A percentile compares a stretch with the other conserved stretches of the same genome.
phyloP scores from a whole-genome alignment of 1,284 basidiomycete genomes.

The Ganoderma meredithae region DNA sequence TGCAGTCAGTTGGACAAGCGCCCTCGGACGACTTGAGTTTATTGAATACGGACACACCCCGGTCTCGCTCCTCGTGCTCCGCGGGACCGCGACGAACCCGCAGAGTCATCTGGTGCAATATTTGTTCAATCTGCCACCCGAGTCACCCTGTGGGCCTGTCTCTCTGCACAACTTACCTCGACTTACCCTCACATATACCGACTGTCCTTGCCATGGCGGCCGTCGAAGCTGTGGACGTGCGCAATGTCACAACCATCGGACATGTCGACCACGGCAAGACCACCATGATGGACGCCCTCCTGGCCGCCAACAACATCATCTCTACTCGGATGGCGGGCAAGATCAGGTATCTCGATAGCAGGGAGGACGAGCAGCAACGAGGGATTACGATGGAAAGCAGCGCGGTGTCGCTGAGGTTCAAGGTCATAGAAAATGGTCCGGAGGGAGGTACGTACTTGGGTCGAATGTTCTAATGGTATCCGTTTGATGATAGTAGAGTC shows the following conservation, averaged over 20 bases:
- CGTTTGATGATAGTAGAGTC: slow-evolving; percentile 51
- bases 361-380: slow-evolving; percentile 97
- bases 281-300: slow-evolving; percentile 93
- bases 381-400: slow-evolving; percentile 99
- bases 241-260: slow-evolving; percentile 83
- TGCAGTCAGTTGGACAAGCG: not conserved
- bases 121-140: not conserved
- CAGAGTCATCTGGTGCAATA: not conserved
- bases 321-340: slow-evolving; percentile 95
- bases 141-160: not conserved
- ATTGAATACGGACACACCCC: not conserved
- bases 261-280: slow-evolving; percentile 95
- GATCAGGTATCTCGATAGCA: slow-evolving; percentile 93
- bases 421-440: slow-evolving; percentile 65
- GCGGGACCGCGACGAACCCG: not conserved
- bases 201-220: slow-evolving; percentile 26
- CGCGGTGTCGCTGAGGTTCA: slow-evolving; percentile 89
- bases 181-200: not conserved
- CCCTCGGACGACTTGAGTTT: not conserved
- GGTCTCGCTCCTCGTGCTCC: not conserved
- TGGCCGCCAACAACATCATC: slow-evolving; percentile 98
- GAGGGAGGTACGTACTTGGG: slow-evolving; percentile 48
- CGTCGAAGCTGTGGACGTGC: slow-evolving; percentile 65
- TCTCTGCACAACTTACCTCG: not conserved
- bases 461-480: slow-evolving; percentile 34